A percentile compares a stretch with the other conserved stretches of the same genome.
phyloP scores from a whole-genome alignment of 1,284 basidiomycete species.

The Cryptococcus jaspeensis region DNA sequence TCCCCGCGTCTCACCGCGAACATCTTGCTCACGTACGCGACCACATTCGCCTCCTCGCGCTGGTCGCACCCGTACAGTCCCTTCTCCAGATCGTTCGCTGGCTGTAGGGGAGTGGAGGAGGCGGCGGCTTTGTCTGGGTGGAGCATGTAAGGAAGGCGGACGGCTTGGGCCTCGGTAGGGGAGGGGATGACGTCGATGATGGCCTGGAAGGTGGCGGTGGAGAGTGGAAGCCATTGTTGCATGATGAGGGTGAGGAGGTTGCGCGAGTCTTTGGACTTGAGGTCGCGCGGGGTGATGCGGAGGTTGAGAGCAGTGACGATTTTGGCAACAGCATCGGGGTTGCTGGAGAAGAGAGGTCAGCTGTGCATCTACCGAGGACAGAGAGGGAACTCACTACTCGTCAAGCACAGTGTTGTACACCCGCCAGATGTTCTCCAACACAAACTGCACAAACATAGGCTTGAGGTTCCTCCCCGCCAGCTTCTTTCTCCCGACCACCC shows the following conservation, averaged over 20 bases:
- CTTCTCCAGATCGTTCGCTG: constrained; percentile 75
- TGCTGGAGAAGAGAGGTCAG: constrained; percentile 55
- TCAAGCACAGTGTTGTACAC: constrained; percentile 85
- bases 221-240: constrained; percentile 94
- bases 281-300: constrained; percentile 82
- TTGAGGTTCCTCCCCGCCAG: constrained; percentile 79
- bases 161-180: constrained; percentile 76
- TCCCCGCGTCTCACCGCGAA: constrained; percentile 81
- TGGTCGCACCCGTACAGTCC: constrained; percentile 75
- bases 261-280: constrained; percentile 86
- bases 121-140: constrained; percentile 65
- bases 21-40: constrained; percentile 97
- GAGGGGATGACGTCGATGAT: constrained; percentile 90
- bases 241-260: constrained; percentile 83
- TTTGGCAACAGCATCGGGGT: constrained; percentile 82
- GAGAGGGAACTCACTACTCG: constrained; percentile 69
- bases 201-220: constrained; percentile 87
- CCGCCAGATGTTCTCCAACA: constrained; percentile 96
- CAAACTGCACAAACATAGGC: constrained; percentile 97
- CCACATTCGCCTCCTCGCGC: constrained; percentile 62
- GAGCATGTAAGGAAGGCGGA: constrained; percentile 87
- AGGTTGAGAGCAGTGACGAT: constrained; percentile 82
- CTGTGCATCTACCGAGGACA: constrained; percentile 6
- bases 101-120: constrained; percentile 48
- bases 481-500: constrained; percentile 87